A percentile compares a stretch with the other conserved stretches of the same genome.
Conservation (phyloP, 176 grass and related monocot genomes). For the Oryza punctata region DNA sequence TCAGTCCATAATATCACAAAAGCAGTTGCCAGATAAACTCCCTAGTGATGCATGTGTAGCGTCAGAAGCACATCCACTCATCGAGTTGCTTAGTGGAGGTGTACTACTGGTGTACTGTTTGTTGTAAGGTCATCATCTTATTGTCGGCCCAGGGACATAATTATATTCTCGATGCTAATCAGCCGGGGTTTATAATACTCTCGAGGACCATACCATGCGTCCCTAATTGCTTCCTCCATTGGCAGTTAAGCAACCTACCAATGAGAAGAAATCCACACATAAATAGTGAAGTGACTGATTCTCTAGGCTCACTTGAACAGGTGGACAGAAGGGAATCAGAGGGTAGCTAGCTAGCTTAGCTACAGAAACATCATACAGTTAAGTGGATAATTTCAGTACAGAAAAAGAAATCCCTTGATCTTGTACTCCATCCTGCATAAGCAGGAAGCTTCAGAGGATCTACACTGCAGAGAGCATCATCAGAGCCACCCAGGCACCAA, state of each 20-base stretch:
- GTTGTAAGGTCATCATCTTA: conserved; percentile 47
- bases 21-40: conserved; percentile 37
- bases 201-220: conserved; percentile 28
- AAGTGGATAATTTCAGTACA: not conserved
- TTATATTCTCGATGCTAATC: conserved; percentile 26
- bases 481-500: conserved; percentile 23
- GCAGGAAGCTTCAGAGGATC: conserved; percentile 51
- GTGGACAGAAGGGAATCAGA: not conserved
- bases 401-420: not conserved
- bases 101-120: conserved; percentile 41
- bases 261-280: not conserved
- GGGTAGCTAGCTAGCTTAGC: not conserved
- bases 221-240: conserved; percentile 15
- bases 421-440: not conserved
- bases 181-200: conserved; percentile 39
- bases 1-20: conserved; percentile 3
- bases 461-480: not conserved
- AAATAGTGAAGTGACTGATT: not conserved
- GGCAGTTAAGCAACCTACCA: conserved; percentile 39
- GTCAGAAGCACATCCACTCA: conserved; percentile 37
- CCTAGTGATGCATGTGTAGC: conserved; percentile 39
- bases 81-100: conserved; percentile 42
- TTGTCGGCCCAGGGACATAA: conserved; percentile 34
- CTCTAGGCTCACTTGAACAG: not conserved
- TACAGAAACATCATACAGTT: not conserved